A percentile compares a stretch with the other conserved stretches of the same genome.
Conservation (phyloP, 148 eudicot genomes). For the Arbutus unedo region DNA sequence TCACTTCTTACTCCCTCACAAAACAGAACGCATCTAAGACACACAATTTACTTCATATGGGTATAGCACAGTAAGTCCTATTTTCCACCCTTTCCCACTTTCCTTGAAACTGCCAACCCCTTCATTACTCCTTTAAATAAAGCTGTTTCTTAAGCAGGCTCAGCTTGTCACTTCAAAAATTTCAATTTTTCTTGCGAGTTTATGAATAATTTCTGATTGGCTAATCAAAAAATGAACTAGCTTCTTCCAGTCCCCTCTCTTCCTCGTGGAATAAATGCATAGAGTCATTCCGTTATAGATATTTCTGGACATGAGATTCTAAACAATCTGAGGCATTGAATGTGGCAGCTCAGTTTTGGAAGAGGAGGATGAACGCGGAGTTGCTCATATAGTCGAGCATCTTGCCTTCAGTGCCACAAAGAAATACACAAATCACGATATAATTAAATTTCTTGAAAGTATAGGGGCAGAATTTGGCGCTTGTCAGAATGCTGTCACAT, state of each 20-base stretch:
- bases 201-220: not conserved
- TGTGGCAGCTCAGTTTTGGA: slow-evolving; percentile 93
- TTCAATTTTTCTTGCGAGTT: not conserved
- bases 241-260: not conserved
- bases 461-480: slow-evolving; percentile 95
- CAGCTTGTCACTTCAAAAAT: not conserved
- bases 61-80: not conserved
- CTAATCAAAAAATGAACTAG: not conserved
- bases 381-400: slow-evolving; percentile 94
- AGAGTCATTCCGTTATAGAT: not conserved
- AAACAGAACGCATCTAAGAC: not conserved
- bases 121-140: not conserved
- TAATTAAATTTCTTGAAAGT: slow-evolving; percentile 83
- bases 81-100: not conserved
- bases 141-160: not conserved
- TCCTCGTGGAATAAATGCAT: not conserved
- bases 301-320: not conserved
- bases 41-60: not conserved
- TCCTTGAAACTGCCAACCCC: not conserved
- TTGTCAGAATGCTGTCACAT: slow-evolving; percentile 84
- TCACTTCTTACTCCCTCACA: not conserved
- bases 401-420: slow-evolving; percentile 90
- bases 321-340: slow-evolving; percentile 14
- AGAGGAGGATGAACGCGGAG: slow-evolving; percentile 89
- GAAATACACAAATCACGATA: slow-evolving; percentile 82